phyloP scores from a whole-genome alignment of 192 early-diverging fungal genomes.

The Dissophora globulifera region DNA sequence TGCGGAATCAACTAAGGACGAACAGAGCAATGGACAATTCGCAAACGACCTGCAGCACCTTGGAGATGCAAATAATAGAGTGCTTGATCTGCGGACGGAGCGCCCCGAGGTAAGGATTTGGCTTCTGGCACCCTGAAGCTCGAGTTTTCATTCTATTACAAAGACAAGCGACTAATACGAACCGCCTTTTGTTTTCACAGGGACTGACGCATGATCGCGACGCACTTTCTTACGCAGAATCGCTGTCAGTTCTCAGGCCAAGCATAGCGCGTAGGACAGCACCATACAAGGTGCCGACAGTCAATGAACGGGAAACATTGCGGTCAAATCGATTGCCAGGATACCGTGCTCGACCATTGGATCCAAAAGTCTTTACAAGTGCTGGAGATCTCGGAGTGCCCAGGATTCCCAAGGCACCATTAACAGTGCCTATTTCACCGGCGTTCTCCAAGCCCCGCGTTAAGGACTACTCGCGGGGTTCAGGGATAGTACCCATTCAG shows the following conservation, averaged over 20 bases:
- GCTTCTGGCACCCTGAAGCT: too few species aligned
- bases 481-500: neutral
- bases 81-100: neutral
- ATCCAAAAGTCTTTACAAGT: conserved; percentile 30
- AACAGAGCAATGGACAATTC: neutral
- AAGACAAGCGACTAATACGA: too few species aligned
- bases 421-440: conserved; percentile 41
- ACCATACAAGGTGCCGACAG: conserved; percentile 17
- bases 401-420: conserved; percentile 21
- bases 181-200: too few species aligned
- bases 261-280: conserved; percentile 6
- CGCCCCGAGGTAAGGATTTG: neutral
- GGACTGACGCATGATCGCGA: neutral
- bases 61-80: neutral
- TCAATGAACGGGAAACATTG: conserved; percentile 29
- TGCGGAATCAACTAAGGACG: neutral
- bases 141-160: too few species aligned
- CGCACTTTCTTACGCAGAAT: neutral
- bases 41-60: neutral
- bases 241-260: neutral
- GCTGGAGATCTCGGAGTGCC: conserved; percentile 40
- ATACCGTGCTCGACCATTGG: conserved; percentile 20
- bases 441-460: conserved; percentile 22
- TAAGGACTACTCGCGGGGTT: too few species aligned
- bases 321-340: conserved; percentile 1